Evolutionary conservation across 805 yeast species (phyloP).

Genomic region (Candida berthetii): DNA sequence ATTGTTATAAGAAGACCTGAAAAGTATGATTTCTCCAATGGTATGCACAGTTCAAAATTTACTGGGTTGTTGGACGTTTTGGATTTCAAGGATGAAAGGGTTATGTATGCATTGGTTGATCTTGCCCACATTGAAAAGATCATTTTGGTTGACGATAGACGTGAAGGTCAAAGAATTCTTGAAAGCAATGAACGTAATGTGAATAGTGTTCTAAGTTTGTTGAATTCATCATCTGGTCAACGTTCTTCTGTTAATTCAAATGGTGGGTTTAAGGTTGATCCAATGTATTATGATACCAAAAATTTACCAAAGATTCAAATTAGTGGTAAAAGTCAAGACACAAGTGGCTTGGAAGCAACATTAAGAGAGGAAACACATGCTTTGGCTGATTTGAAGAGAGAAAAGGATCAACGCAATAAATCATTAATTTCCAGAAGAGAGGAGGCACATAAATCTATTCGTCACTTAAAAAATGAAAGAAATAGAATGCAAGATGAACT

Average conservation of each 20-base stretch:
- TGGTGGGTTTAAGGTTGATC: conserved; percentile 47
- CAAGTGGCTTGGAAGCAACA: conserved; percentile 12
- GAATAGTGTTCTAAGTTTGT: conserved; percentile 32
- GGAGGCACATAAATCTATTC: conserved; percentile 11
- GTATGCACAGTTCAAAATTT: conserved; percentile 34
- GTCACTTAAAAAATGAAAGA: conserved; percentile 10
- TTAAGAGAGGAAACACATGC: conserved; percentile 11
- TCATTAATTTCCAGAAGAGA: conserved; percentile 13
- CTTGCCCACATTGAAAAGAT: conserved; percentile 50
- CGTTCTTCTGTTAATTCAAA: conserved; percentile 30
- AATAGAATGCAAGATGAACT: conserved; percentile 16
- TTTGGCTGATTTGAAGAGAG: conserved; percentile 10
- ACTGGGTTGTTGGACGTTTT: conserved; percentile 57
- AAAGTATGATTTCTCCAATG: conserved; percentile 42
- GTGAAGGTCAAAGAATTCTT: conserved; percentile 42
- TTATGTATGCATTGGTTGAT: conserved; percentile 62
- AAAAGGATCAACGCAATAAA: not conserved
- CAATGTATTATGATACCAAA: conserved; percentile 34
- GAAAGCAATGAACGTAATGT: conserved; percentile 32
- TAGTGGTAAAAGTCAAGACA: conserved; percentile 7
- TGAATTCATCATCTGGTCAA: conserved; percentile 36
- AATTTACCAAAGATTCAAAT: conserved; percentile 8
- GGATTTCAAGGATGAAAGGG: conserved; percentile 44
- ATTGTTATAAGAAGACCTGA: conserved; percentile 52
- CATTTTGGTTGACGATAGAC: conserved; percentile 44